Evolutionary conservation across 208 protist species (phyloP), one percentile per base, ranked within the genome.

Genomic region (Trypanosoma vivax): DNA sequence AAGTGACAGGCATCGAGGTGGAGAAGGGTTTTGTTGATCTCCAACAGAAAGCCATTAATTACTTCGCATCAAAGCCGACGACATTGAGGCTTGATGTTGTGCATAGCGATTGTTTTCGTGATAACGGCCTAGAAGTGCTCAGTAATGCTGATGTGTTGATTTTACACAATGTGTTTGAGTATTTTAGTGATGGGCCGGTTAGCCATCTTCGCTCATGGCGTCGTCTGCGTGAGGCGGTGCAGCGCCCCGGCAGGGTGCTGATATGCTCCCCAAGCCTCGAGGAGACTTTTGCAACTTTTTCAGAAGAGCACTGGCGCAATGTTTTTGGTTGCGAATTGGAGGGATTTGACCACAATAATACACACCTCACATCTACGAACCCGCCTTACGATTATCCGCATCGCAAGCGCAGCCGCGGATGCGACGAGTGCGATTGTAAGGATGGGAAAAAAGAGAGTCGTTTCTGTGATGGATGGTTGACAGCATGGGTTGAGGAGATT

Each of bases 101-200:
- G 10, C 51, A 80, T 37, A 78, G 73, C 49, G 46, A 78, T 49
- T 92, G 80, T 57, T 82, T 92, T 54, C 65, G 71, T 4, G 81
- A 72, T 9, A 49, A 57, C 3, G 82, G 81, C 7, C 53, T 57
- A 0, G 55, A 38, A n/a, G 62, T 61, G 4, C 43, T 93, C 29
- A 23, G 47, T 16, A 46, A 24, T 0, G 73, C 73, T 31, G 68
- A 86, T 50, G 60, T 93, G n/a, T 27, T 90, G 10, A 74, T 93
- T 43, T 55, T 93, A 29, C 85, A 93, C 73, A 93, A 93, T 61
- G 81, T 93, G 0, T 93, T 93, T 59, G 81, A 93, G 62, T 93
- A 90, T 56, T 93, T 93, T 55, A 67, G 48, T 43, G 21, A 46
- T 7, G 56, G 67, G 2, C 33, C 49, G 2, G 64, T 67, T 19